phyloP scores from a whole-genome alignment of 2,329 filamentous ascomycete genomes.

The Fusarium sp. region DNA sequence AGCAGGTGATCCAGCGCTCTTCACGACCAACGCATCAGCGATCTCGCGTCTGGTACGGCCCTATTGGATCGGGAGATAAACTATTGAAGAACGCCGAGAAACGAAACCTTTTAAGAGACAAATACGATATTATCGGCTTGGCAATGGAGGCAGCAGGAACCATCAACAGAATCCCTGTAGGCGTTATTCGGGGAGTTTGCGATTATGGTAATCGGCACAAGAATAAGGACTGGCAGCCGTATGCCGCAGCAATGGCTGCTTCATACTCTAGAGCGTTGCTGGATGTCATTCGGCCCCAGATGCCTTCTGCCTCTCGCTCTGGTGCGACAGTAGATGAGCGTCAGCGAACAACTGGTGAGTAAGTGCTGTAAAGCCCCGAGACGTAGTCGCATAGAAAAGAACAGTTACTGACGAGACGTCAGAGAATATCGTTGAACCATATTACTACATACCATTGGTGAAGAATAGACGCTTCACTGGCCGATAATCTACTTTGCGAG shows the following conservation, averaged over 20 bases:
- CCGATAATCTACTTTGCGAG: neutral
- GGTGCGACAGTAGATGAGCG: too few relatives aligned
- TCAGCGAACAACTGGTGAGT: neutral
- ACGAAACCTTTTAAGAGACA: conserved; percentile 44
- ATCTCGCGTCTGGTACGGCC: conserved; percentile 11
- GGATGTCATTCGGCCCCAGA: neutral
- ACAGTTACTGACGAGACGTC: too few relatives aligned
- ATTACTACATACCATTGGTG: neutral
- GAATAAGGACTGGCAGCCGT: conserved; percentile 51
- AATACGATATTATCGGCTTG: conserved; percentile 47
- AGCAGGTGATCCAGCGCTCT: neutral
- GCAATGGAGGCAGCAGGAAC: conserved; percentile 46
- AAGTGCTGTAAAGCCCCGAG: too few relatives aligned
- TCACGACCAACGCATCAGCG: neutral
- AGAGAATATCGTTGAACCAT: too few relatives aligned
- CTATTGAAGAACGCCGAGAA: conserved; percentile 45
- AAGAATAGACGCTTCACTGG: neutral
- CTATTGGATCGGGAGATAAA: conserved; percentile 50
- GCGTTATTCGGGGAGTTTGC: conserved; percentile 50
- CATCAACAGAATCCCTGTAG: conserved; percentile 46
- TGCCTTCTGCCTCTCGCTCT: neutral
- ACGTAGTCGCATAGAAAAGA: neutral
- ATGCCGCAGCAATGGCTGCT: conserved; percentile 50
- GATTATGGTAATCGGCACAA: conserved; percentile 51
- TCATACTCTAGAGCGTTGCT: conserved; percentile 27